Evolutionary conservation across 1,284 basidiomycete genomes (phyloP).

Genomic region (Erythrobasidium hasegawianum): DNA sequence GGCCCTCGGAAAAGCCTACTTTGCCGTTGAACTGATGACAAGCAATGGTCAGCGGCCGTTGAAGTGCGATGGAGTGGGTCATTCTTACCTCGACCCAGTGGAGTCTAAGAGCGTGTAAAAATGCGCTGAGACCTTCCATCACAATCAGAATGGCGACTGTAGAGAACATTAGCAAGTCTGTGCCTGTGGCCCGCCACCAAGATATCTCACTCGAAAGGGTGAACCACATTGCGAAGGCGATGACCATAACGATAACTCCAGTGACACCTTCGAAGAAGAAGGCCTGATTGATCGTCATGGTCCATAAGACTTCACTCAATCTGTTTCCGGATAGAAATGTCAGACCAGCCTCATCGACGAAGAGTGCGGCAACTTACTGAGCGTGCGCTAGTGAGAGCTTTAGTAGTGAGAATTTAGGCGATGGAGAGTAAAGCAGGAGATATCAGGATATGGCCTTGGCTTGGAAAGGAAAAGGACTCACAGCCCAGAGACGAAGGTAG

Average conservation of each 20-base stretch:
- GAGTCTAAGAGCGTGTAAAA: conserved; percentile 73
- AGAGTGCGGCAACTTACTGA: conserved; percentile 54
- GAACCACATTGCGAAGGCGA: conserved; percentile 80
- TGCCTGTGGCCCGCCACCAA: conserved; percentile 7
- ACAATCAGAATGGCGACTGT: conserved; percentile 41
- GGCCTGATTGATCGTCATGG: conserved; percentile 47
- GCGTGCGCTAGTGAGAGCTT: conserved; percentile 89
- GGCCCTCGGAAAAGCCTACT: too few species aligned
- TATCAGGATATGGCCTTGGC: too few species aligned
- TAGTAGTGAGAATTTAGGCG: too few species aligned
- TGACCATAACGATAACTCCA: conserved; percentile 58
- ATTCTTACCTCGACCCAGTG: too few species aligned
- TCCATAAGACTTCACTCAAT: conserved; percentile 72
- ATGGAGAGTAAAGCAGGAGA: too few species aligned
- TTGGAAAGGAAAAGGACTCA: too few species aligned
- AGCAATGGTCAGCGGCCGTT: too few species aligned
- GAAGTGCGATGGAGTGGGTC: too few species aligned
- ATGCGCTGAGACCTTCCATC: conserved; percentile 73
- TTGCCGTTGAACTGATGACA: neutral
- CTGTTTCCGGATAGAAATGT: too few species aligned
- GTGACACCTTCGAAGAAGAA: conserved; percentile 52
- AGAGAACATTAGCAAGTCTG: too few species aligned
- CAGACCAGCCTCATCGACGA: too few species aligned
- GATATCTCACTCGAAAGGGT: conserved; percentile 67
- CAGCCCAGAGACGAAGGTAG: conserved; percentile 95